These are phyloP conservation scores for Elaeis oleifera DNA, from an alignment of 202 grass and related monocot species.

Conservation along the genomic window DNA sequence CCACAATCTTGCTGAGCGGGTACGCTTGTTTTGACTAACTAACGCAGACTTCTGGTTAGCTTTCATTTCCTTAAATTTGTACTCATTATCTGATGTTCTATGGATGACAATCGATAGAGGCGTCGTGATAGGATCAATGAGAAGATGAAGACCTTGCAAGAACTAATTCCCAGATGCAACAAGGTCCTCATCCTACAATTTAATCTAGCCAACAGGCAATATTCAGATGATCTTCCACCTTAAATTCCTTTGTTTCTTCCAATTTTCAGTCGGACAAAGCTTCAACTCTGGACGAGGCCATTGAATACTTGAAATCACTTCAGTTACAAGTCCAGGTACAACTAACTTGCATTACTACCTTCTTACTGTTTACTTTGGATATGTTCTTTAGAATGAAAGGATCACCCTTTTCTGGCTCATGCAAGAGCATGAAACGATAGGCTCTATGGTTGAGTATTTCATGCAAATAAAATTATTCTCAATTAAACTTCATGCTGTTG, in stretches of 20 bases:
- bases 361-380: no score
- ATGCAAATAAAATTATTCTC: no score
- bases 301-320: constrained; percentile 35
- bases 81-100: no score
- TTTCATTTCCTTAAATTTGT: no score
- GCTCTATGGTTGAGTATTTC: no score
- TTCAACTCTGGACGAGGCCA: constrained; percentile 37
- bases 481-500: no score
- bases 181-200: constrained; percentile 19
- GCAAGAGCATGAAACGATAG: no score
- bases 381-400: no score
- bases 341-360: not conserved
- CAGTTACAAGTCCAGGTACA: constrained; percentile 38
- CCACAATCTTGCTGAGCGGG: constrained; percentile 39
- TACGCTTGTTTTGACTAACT: not conserved
- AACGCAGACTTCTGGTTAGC: no score
- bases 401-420: no score
- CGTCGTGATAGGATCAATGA: constrained; percentile 35
- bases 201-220: not conserved
- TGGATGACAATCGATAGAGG: constrained; percentile 8
- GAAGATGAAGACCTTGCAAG: constrained; percentile 30
- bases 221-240: not conserved
- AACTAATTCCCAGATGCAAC: constrained; percentile 31
- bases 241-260: not conserved
- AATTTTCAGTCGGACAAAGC: constrained; percentile 41